Conservation (phyloP, 108 stramenopile species). For the Fistulifera pelliculosa region DNA sequence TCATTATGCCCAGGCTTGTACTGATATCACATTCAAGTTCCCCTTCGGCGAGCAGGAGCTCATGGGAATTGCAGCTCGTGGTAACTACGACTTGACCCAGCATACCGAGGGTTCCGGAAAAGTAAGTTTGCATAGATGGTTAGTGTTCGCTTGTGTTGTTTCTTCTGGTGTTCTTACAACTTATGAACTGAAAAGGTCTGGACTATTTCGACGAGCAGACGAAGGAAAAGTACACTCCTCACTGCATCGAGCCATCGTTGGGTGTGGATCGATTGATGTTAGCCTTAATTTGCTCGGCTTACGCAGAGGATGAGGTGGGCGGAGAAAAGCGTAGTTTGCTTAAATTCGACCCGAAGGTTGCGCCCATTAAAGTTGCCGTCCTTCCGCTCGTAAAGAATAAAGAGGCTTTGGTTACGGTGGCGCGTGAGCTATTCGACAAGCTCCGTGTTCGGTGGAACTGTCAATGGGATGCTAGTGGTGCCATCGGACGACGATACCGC, state of each 20-base stretch:
- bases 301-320: conserved; percentile 85
- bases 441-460: conserved; percentile 73
- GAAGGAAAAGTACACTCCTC: conserved; percentile 90
- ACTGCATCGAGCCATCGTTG: conserved; percentile 94
- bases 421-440: conserved; percentile 66
- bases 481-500: conserved; percentile 91
- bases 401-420: conserved; percentile 65
- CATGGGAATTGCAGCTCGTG: conserved; percentile 97
- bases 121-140: too few species aligned
- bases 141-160: too few species aligned
- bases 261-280: conserved; percentile 90
- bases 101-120: conserved; percentile 83
- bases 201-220: conserved; percentile 90
- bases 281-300: conserved; percentile 89
- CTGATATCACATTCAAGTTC: conserved; percentile 93
- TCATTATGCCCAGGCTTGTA: conserved; percentile 97
- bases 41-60: conserved; percentile 95
- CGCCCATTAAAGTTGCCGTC: conserved; percentile 91
- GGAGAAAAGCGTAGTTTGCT: conserved; percentile 88
- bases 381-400: conserved; percentile 97
- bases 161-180: neutral
- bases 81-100: conserved; percentile 90
- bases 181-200: conserved; percentile 37
- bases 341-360: conserved; percentile 83
- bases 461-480: conserved; percentile 80